These are phyloP conservation scores for Neofusicoccum sp. DNA, from an alignment of 2,329 filamentous ascomycete genomes.

Conservation along the genomic window DNA sequence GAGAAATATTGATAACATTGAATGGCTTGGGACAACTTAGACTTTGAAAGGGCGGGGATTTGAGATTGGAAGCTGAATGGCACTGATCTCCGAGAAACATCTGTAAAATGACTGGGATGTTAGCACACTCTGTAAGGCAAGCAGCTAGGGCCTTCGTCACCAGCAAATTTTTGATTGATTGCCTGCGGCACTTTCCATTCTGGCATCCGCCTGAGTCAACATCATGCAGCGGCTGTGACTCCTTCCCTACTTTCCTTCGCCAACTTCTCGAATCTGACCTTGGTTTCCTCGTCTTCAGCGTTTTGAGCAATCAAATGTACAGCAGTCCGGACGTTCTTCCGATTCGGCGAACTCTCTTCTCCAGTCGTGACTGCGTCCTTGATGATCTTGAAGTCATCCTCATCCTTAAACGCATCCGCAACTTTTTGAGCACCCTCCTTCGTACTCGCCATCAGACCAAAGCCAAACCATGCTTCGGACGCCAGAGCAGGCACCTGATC, in stretches of 20 bases:
- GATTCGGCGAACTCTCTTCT: not conserved
- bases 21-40: too few relatives aligned
- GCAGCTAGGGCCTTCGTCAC: too few relatives aligned
- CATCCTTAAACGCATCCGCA: slow-evolving; percentile 4
- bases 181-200: too few relatives aligned
- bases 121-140: too few relatives aligned
- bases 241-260: not conserved
- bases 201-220: too few relatives aligned
- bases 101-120: too few relatives aligned
- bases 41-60: too few relatives aligned
- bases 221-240: not conserved
- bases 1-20: too few relatives aligned
- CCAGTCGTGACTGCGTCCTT: not conserved
- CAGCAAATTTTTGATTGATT: too few relatives aligned
- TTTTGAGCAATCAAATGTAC: not conserved
- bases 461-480: slow-evolving; percentile 18
- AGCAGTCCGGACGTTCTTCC: not conserved
- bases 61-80: too few relatives aligned
- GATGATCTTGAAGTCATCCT: slow-evolving; percentile 6
- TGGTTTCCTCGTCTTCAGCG: not conserved
- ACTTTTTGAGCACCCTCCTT: slow-evolving; percentile 7
- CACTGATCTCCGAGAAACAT: too few relatives aligned
- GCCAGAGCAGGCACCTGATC: slow-evolving; percentile 15
- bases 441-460: slow-evolving; percentile 12
- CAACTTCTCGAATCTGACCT: not conserved